Evolutionary conservation across 2,329 filamentous ascomycete species (phyloP).

Genomic region (Trichoderma brevicompactum): DNA sequence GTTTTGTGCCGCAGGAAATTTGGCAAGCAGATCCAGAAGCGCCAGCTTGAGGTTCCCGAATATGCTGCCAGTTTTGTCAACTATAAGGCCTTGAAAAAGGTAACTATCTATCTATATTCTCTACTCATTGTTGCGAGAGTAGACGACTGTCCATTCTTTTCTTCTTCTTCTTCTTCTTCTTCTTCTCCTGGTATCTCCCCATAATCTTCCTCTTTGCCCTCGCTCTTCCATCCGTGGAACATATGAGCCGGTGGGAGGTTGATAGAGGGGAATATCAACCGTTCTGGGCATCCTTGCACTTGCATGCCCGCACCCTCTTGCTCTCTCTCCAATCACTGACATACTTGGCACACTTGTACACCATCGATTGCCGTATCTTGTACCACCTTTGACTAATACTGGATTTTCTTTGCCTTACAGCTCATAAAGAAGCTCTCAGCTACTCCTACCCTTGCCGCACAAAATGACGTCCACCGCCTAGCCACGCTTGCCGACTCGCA

Average conservation of each 20-base stretch:
- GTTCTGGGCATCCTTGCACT: conserved; percentile 20
- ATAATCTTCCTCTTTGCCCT: background rate
- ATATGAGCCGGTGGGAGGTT: conserved; percentile 1
- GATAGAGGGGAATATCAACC: conserved; percentile 13
- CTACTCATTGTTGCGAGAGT: background rate
- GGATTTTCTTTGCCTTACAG: conserved; percentile 52
- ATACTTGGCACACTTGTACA: conserved; percentile 19
- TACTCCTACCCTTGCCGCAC: conserved; percentile 80
- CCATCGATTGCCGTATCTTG: conserved; percentile 17
- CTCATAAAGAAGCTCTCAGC: conserved; percentile 98
- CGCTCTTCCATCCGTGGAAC: background rate
- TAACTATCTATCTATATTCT: conserved; percentile 42
- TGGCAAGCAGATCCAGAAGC: conserved; percentile 98
- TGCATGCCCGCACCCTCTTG: conserved; percentile 25
- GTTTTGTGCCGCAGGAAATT: conserved; percentile 80
- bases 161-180: background rate
- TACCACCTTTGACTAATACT: conserved; percentile 17
- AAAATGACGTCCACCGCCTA: conserved; percentile 63
- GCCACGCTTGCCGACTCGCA: conserved; percentile 71
- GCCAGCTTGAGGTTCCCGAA: conserved; percentile 97
- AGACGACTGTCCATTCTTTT: background rate
- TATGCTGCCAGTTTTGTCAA: conserved; percentile 99
- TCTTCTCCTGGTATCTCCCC: background rate
- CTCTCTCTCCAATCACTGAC: conserved; percentile 17
- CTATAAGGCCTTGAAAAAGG: conserved; percentile 99